Percentiles rank a stretch among this genome's conserved stretches.
Conservation (phyloP, 495 filamentous ascomycete species). For the Sordaria brevicollis region DNA sequence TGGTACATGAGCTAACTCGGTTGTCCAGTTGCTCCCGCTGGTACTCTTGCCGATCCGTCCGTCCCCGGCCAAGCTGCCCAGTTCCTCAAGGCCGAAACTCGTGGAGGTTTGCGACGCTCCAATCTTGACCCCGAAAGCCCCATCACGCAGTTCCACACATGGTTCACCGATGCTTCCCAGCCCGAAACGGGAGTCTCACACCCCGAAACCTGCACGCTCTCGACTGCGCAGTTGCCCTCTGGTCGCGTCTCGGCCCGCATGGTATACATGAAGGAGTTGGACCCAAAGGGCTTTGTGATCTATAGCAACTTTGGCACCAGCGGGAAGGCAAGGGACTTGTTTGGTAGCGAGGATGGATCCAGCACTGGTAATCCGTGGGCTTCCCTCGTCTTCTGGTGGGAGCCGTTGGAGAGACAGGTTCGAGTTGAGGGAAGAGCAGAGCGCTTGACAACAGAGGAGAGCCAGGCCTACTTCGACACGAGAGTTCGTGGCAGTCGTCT, state of each 20-base stretch:
- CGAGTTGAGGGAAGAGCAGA: constrained; percentile 68
- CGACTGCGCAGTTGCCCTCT: constrained; percentile 76
- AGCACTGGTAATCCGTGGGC: constrained; percentile 51
- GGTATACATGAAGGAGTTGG: constrained; percentile 87
- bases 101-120: constrained; percentile 37
- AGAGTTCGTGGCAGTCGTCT: constrained; percentile 68
- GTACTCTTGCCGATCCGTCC: constrained; percentile 10
- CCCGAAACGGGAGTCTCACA: constrained; percentile 46
- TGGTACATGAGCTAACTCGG: constrained; percentile 31
- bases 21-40: constrained; percentile 32
- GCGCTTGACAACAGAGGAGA: constrained; percentile 60
- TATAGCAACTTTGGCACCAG: constrained; percentile 86
- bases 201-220: constrained; percentile 66
- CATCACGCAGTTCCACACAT: constrained; percentile 72
- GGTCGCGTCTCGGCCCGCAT: constrained; percentile 75
- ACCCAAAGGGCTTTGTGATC: constrained; percentile 71
- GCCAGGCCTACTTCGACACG: constrained; percentile 80
- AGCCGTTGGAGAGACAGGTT: constrained; percentile 71
- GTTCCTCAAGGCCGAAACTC: constrained; percentile 38
- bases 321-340: constrained; percentile 56
- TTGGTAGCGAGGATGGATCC: constrained; percentile 14
- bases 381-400: constrained; percentile 67
- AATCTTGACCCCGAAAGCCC: constrained; percentile 49
- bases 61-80: constrained; percentile 47
- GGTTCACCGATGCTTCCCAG: constrained; percentile 65